Conservation (phyloP, 139 green algal genomes). For the Pseudopediastrum boryanum region DNA sequence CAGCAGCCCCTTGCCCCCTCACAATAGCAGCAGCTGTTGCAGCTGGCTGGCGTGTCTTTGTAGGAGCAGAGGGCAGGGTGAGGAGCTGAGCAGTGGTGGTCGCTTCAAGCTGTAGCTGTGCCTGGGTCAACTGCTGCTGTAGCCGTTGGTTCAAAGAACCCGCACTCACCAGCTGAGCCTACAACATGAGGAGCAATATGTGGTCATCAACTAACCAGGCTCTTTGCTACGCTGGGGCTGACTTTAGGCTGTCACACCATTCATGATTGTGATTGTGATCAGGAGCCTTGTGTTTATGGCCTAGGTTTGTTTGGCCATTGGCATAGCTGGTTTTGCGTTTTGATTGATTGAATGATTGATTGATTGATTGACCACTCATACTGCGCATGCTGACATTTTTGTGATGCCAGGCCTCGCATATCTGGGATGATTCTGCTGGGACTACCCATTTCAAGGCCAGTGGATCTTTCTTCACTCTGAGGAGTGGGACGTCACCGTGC, state of each 20-base stretch:
- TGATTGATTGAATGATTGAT: too few relatives aligned
- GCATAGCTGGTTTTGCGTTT: too few relatives aligned
- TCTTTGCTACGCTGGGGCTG: neutral
- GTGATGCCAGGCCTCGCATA: too few relatives aligned
- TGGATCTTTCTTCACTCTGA: too few relatives aligned
- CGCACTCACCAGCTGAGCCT: conserved; percentile 58
- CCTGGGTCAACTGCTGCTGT: conserved; percentile 45
- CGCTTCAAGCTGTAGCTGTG: conserved; percentile 46
- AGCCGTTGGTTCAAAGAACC: conserved; percentile 51
- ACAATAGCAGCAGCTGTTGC: neutral
- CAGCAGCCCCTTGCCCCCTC: neutral
- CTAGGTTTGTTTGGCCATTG: neutral
- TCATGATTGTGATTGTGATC: neutral
- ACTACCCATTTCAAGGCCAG: too few relatives aligned
- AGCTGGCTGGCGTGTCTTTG: neutral
- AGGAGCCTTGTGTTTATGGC: neutral
- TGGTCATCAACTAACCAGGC: neutral
- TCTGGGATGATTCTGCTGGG: too few relatives aligned
- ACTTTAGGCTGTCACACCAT: neutral
- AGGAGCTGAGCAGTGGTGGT: conserved; percentile 9
- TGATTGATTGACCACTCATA: too few relatives aligned
- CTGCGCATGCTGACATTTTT: too few relatives aligned
- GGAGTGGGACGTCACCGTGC: too few relatives aligned
- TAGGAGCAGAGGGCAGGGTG: neutral
- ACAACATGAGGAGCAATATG: conserved; percentile 4